Evolutionary conservation across 352 stramenopile species (phyloP).

Genomic region (Pythium diclinum): DNA sequence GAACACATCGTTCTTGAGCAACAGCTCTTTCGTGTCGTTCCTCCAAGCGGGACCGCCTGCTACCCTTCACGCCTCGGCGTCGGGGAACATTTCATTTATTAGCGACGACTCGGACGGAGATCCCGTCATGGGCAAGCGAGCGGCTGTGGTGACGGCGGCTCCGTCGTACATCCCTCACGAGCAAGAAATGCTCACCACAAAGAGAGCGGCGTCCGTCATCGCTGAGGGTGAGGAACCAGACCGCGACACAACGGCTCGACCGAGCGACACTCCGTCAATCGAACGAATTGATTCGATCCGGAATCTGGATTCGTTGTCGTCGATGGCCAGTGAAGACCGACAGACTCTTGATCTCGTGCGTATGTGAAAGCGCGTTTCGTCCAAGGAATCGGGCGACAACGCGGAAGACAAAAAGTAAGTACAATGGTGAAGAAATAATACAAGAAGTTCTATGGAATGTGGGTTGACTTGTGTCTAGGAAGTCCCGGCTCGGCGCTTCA

Average conservation of each 20-base stretch:
- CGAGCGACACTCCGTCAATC: conserved; percentile 2
- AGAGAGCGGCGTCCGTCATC: conserved; percentile 19
- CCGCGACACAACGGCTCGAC: neutral
- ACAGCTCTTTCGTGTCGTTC: conserved; percentile 30
- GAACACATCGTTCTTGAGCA: conserved; percentile 29
- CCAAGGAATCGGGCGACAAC: neutral
- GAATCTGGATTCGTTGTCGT: conserved; percentile 46
- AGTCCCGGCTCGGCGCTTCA: conserved; percentile 15
- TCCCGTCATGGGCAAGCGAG: conserved; percentile 25
- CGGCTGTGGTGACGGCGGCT: neutral
- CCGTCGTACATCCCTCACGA: conserved; percentile 17
- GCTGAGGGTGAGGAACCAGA: conserved; percentile 23
- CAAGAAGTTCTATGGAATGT: neutral
- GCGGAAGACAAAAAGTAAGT: neutral
- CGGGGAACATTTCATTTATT: conserved; percentile 17
- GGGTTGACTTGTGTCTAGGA: neutral
- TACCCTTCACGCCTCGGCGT: neutral
- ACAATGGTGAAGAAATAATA: conserved; percentile 1
- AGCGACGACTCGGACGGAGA: conserved; percentile 20
- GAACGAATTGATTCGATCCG: conserved; percentile 27
- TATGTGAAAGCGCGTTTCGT: conserved; percentile 27
- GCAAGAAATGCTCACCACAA: conserved; percentile 9
- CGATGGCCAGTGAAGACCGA: conserved; percentile 28
- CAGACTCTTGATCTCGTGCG: conserved; percentile 36
- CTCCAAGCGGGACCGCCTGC: conserved; percentile 14